Conservation (phyloP, 768 basidiomycete genomes). For the Cystobasidium tubakii region DNA sequence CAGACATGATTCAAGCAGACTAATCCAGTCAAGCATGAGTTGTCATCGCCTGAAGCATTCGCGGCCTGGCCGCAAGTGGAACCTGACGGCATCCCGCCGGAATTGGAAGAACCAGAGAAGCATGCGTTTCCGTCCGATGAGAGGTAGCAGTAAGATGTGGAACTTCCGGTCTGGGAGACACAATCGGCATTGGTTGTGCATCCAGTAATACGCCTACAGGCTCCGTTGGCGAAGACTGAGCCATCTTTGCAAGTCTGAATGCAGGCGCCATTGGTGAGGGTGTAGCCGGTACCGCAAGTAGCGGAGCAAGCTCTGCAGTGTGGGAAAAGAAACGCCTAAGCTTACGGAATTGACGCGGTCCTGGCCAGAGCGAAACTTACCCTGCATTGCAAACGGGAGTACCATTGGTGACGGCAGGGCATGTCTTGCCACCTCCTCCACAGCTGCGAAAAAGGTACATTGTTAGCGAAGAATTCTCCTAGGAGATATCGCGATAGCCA, state of each 20-base stretch:
- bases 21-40: background rate
- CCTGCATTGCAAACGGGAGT: background rate
- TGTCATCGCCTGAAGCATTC: background rate
- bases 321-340: background rate
- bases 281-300: background rate
- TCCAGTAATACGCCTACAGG: background rate
- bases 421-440: background rate
- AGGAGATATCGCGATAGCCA: background rate
- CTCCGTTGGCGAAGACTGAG: background rate
- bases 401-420: background rate
- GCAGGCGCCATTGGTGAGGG: background rate
- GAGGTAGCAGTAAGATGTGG: background rate
- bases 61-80: background rate
- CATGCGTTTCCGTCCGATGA: background rate
- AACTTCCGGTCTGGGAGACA: background rate
- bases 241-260: background rate
- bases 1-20: background rate
- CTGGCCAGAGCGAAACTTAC: background rate
- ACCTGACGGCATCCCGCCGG: background rate
- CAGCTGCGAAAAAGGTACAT: background rate
- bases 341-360: background rate
- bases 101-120: background rate
- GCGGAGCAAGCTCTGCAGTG: background rate
- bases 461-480: background rate
- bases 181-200: background rate